Evolutionary conservation across 768 basidiomycete species (phyloP).

Genomic region (Termitomyces sp.): DNA sequence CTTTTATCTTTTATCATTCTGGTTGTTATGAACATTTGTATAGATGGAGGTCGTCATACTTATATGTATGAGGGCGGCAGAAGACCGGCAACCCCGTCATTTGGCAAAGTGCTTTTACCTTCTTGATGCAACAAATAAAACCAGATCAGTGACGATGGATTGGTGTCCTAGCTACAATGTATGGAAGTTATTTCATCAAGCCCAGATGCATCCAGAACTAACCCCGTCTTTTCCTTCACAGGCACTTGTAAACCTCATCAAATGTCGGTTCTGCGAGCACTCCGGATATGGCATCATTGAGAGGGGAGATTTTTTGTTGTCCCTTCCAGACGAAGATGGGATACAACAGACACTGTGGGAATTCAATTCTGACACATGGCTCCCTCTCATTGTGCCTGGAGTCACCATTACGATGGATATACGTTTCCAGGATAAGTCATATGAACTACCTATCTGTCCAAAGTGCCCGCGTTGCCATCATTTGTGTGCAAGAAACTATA

Average conservation of each 20-base stretch:
- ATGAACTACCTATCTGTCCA: background rate
- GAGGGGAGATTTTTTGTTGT: background rate
- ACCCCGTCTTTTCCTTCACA: background rate
- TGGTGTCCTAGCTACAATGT: background rate
- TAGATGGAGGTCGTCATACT: background rate
- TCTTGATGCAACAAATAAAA: constrained; percentile 4
- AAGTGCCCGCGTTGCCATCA: background rate
- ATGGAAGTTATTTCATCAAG: background rate
- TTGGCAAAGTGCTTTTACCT: background rate
- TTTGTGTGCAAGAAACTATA: no score
- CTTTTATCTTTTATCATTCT: no score
- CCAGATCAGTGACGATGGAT: background rate
- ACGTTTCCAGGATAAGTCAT: background rate
- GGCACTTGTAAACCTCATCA: background rate
- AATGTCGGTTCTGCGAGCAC: background rate
- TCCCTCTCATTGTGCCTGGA: background rate
- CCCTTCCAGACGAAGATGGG: background rate
- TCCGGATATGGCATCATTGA: background rate
- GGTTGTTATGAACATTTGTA: background rate
- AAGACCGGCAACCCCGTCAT: background rate
- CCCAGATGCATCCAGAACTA: background rate
- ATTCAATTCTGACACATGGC: background rate
- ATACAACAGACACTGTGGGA: no score
- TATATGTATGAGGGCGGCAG: background rate
- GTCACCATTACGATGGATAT: background rate